Conservation (phyloP, 495 filamentous ascomycete species). For the Viridothelium virens region DNA sequence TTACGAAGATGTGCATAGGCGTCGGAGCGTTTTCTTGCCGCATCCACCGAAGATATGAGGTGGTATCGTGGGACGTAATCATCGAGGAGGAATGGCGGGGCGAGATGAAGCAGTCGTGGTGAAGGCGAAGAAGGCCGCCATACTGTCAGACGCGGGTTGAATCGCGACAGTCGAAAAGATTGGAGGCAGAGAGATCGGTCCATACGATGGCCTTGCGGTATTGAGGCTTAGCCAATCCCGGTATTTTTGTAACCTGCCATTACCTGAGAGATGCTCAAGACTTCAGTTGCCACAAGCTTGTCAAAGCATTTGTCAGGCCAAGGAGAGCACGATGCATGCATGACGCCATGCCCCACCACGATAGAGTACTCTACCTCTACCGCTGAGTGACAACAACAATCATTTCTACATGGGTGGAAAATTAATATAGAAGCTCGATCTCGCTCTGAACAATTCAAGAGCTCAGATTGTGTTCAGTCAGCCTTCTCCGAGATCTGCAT, state of each 20-base stretch:
- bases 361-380: neutral
- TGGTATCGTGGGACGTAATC: slow-evolving; percentile 63
- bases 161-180: neutral
- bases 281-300: neutral
- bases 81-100: slow-evolving; percentile 68
- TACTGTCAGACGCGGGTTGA: neutral
- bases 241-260: neutral
- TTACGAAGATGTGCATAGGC: slow-evolving; percentile 62
- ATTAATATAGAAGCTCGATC: no score
- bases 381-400: no score
- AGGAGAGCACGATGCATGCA: neutral
- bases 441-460: neutral
- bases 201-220: no score
- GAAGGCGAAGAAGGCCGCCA: neutral
- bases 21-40: slow-evolving; percentile 54
- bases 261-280: neutral
- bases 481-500: neutral
- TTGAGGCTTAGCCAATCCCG: no score
- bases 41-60: slow-evolving; percentile 50
- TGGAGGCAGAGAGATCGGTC: neutral
- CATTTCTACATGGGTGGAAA: no score
- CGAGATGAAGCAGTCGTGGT: slow-evolving; percentile 49
- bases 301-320: neutral
- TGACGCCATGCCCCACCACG: neutral
- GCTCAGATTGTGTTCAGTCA: neutral